Percentiles rank a stretch among this genome's conserved stretches.
Evolutionary conservation across 495 filamentous ascomycete genomes (phyloP).

Genomic region (Hypoxylon cercidicola): DNA sequence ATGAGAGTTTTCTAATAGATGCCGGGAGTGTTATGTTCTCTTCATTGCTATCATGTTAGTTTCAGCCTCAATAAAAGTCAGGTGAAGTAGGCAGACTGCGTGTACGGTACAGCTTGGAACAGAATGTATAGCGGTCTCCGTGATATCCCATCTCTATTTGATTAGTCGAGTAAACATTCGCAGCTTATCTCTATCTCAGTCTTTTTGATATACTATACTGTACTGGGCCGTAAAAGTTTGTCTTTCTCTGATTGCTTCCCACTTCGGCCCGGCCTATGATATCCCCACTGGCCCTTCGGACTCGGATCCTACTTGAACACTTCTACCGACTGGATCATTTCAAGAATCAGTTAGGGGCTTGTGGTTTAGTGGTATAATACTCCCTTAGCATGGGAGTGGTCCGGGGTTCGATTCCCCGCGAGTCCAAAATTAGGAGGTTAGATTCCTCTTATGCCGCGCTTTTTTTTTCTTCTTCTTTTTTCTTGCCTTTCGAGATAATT

Average conservation of each 20-base stretch:
- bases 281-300: too few relatives aligned
- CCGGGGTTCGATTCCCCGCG: constrained; percentile 67
- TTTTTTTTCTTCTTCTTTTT: too few relatives aligned
- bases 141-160: constrained; percentile 5
- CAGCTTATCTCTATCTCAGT: neutral
- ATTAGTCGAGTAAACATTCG: neutral
- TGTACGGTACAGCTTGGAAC: constrained; percentile 15
- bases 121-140: constrained; percentile 6
- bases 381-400: constrained; percentile 58
- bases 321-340: too few relatives aligned
- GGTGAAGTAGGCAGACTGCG: constrained; percentile 10
- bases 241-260: too few relatives aligned
- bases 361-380: constrained; percentile 43
- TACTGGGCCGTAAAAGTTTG: neutral
- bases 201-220: neutral
- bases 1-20: neutral
- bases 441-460: constrained; percentile 30
- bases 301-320: too few relatives aligned
- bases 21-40: neutral
- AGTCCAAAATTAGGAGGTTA: constrained; percentile 42
- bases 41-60: neutral
- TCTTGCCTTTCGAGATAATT: too few relatives aligned
- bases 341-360: constrained; percentile 23
- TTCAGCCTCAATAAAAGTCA: neutral
- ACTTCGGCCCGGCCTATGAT: too few relatives aligned